Base-by-base conservation (phyloP, 495 filamentous ascomycete genomes). In the Aspergillus ostianus region DNA sequence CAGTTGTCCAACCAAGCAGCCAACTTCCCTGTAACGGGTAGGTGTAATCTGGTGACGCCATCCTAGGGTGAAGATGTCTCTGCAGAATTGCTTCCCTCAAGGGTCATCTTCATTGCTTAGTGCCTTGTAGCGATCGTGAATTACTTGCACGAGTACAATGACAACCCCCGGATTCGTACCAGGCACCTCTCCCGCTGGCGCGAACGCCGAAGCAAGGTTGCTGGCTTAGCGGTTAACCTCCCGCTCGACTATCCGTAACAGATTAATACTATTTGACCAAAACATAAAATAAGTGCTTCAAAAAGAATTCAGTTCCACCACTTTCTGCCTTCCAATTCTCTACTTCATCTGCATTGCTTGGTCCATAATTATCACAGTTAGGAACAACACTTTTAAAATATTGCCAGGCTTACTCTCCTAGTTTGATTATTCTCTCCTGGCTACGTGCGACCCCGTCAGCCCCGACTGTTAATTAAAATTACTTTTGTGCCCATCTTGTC, bases 31-130 rank as follows among this genome's bases (percentile, higher is more conserved):
- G 73, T 75, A 77, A 76, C 74, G 58, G 63, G 70, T 68, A 73
- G 78, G 76, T 84, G 81, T 84, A 71, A 75, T 84, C 82, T 79
- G 77, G 74, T 75, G 67, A 73, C 83, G 83, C 82, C 83, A 82
- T 71, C 74, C 77, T 70, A 76, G 77, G 81, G 82, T 83, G 83
- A 73, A 82, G 71, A 73, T 80, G 76, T 74, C 78, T 84, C 80
- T 85, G 83, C 83, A 82, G 80, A 83, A 84, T 85, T 84, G 72
- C 82, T 84, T 83, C 81, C 80, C 83, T 85, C 81, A 80, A 83
- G 78, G 65, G 73, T 85, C 78, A 80, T 75, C 70, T 78, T 75
- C 83, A 85, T 83, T 82, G 77, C 82, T 85, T 83, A 85, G 69
- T 73, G 76, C 73, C 73, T 62, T 66, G 67, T 76, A 83, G 76